Percentiles rank a stretch among this genome's conserved stretches.
These are phyloP conservation scores for Russula virescens DNA, from an alignment of 768 basidiomycete species.

Conservation along the genomic window DNA sequence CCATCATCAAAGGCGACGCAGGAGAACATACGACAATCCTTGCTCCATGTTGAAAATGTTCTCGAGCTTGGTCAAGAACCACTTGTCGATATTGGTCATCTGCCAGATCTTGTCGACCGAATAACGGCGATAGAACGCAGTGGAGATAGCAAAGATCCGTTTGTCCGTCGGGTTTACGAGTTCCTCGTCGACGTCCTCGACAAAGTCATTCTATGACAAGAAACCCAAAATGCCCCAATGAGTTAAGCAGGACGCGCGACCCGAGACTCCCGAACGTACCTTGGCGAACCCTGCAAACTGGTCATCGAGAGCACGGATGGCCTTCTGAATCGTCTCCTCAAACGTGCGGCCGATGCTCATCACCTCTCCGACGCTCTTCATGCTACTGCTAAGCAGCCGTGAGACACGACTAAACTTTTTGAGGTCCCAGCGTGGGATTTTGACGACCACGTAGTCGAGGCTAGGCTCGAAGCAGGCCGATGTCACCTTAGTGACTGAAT, in stretches of 20 bases:
- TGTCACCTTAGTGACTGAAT: slow-evolving; percentile 94
- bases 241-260: no score
- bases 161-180: slow-evolving; percentile 93
- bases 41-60: slow-evolving; percentile 81
- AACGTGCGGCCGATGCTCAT: slow-evolving; percentile 99
- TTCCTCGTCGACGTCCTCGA: slow-evolving; percentile 90
- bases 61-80: slow-evolving; percentile 90
- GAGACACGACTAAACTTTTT: slow-evolving; percentile 97
- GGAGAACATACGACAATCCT: slow-evolving; percentile 55
- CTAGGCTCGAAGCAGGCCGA: slow-evolving; percentile 97
- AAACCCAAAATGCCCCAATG: no score
- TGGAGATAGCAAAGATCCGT: slow-evolving; percentile 93
- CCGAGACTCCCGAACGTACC: slow-evolving; percentile 36
- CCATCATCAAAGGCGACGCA: background rate
- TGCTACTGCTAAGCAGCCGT: slow-evolving; percentile 83
- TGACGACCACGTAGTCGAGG: slow-evolving; percentile 95
- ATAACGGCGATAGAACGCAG: slow-evolving; percentile 89
- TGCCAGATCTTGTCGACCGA: slow-evolving; percentile 95
- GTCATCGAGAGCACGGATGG: slow-evolving; percentile 94
- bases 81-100: slow-evolving; percentile 97
- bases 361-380: slow-evolving; percentile 99
- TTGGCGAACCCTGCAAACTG: slow-evolving; percentile 90
- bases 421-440: slow-evolving; percentile 98
- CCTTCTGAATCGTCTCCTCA: slow-evolving; percentile 98
- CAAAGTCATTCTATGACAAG: slow-evolving; percentile 26